phyloP scores from a whole-genome alignment of 805 yeast species.

The Candida patagonica region DNA sequence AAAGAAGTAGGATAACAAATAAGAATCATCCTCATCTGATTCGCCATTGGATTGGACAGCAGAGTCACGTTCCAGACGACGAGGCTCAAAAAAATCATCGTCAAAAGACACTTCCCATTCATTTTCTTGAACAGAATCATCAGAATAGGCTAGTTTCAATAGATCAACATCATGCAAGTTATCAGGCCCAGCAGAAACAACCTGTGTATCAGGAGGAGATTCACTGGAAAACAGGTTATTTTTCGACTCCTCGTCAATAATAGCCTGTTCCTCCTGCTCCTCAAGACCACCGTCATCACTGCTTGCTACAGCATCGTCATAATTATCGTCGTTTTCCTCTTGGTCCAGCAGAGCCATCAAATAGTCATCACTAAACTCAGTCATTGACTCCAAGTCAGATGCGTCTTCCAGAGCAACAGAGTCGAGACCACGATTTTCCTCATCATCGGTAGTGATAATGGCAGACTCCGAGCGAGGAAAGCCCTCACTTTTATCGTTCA shows the following conservation, averaged over 20 bases:
- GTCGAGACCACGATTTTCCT: conserved; percentile 7
- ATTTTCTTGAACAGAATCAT: not conserved
- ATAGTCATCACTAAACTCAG: conserved; percentile 41
- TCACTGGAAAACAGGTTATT: conserved; percentile 12
- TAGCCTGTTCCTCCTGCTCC: conserved; percentile 32
- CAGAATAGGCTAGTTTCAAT: too few relatives aligned
- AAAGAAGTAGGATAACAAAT: conserved; percentile 68
- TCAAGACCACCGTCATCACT: conserved; percentile 28
- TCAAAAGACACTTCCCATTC: conserved; percentile 15
- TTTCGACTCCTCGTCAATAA: conserved; percentile 23
- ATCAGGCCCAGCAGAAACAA: too few relatives aligned
- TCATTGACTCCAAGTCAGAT: conserved; percentile 25
- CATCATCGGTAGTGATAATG: conserved; percentile 2
- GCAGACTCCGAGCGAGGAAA: conserved; percentile 1
- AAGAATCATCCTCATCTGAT: conserved; percentile 55
- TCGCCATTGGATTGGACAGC: conserved; percentile 8
- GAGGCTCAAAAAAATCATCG: conserved; percentile 21
- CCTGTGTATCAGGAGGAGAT: conserved; percentile 15
- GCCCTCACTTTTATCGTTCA: not conserved
- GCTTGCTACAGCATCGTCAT: conserved; percentile 30
- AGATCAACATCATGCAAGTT: too few relatives aligned
- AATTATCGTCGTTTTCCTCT: conserved; percentile 10
- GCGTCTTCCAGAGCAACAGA: conserved; percentile 31
- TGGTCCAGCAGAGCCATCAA: conserved; percentile 31
- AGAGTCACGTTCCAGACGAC: conserved; percentile 8